Conservation (phyloP, 306 rosid species). For the Senna tora region DNA sequence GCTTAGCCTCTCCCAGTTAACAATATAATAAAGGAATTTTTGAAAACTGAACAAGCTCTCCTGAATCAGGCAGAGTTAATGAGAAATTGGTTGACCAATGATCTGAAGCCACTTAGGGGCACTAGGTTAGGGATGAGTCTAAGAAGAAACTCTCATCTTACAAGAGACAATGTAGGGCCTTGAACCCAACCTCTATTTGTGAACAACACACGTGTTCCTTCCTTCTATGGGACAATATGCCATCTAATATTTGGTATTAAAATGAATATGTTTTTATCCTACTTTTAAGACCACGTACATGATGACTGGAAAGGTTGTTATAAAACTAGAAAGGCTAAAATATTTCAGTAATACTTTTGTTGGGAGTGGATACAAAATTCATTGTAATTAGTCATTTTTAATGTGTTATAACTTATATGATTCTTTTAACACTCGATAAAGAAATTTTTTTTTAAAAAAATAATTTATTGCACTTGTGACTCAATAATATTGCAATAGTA, state of each 20-base stretch:
- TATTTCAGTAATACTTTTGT: not conserved
- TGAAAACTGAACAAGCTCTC: not conserved
- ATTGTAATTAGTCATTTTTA: not conserved
- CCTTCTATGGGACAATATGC: not conserved
- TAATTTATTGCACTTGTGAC: not conserved
- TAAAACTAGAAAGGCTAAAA: not conserved
- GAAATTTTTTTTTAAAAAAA: not conserved
- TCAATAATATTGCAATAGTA: not conserved
- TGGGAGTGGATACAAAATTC: not conserved
- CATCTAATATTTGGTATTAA: not conserved
- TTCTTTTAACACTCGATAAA: not conserved
- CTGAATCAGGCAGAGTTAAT: not conserved
- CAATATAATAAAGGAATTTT: conserved; percentile 5
- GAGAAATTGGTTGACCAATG: conserved; percentile 22
- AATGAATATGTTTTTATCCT: not conserved
- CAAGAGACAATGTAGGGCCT: not conserved
- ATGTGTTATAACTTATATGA: not conserved
- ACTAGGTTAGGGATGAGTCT: not conserved
- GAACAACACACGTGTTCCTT: not conserved
- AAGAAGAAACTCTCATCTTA: conserved; percentile 7
- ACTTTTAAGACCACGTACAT: not conserved
- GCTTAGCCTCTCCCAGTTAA: conserved; percentile 11
- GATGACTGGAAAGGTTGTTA: not conserved
- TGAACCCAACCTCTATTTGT: not conserved
- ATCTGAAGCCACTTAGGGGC: conserved; percentile 2